Conservation (phyloP, 2,329 filamentous ascomycete species). For the Orbilia quercus region DNA sequence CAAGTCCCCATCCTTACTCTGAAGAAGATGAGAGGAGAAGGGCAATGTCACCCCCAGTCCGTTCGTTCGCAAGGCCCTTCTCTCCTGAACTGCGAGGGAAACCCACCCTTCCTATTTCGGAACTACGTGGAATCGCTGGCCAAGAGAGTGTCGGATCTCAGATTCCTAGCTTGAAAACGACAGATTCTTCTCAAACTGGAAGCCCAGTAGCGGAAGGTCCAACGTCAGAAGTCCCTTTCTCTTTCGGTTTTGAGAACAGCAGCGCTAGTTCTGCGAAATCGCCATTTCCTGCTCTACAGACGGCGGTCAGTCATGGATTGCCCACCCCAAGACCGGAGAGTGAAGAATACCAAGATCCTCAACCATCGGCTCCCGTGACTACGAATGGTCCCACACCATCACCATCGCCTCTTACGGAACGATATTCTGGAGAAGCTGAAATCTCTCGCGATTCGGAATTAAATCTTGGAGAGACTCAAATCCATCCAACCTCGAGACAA, state of each 20-base stretch:
- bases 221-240: conserved; percentile 33
- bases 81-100: conserved; percentile 23
- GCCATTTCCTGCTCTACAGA: conserved; percentile 19
- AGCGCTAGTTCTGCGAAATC: conserved; percentile 6
- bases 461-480: conserved; percentile 7
- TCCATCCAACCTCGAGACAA: conserved; percentile 10
- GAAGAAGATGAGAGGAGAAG: conserved; percentile 50
- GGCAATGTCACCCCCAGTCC: conserved; percentile 40
- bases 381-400: conserved; percentile 36
- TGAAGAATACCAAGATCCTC: conserved; percentile 36
- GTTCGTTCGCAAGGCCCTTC: conserved; percentile 49
- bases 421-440: conserved; percentile 18
- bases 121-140: background rate
- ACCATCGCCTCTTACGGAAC: conserved; percentile 40
- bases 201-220: background rate
- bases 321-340: conserved; percentile 50
- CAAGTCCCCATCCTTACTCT: conserved; percentile 49
- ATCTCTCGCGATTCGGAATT: conserved; percentile 33
- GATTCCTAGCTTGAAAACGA: conserved; percentile 32
- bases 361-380: conserved; percentile 11
- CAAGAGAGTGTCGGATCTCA: conserved; percentile 19
- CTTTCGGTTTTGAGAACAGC: conserved; percentile 42
- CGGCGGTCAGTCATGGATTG: conserved; percentile 27
- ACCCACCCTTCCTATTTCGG: background rate
- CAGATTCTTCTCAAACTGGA: conserved; percentile 14